Evolutionary conservation across 345 rosid genomes (phyloP).

Genomic region (Dimocarpus longan): DNA sequence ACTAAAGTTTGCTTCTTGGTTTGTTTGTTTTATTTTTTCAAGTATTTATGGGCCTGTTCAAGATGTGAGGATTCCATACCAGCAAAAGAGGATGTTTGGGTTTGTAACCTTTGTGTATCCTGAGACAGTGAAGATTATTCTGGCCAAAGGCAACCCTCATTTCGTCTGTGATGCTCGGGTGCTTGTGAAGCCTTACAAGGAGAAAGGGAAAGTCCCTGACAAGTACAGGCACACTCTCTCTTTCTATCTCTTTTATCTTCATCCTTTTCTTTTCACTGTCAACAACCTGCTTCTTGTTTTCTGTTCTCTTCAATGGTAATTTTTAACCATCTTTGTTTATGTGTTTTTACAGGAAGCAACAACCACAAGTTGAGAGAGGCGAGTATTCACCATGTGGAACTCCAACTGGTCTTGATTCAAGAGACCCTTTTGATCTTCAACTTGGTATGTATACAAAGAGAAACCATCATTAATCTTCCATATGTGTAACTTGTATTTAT

Average conservation of each 20-base stretch:
- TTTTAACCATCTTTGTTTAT: background rate
- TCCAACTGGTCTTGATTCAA: conserved; percentile 84
- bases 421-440: conserved; percentile 57
- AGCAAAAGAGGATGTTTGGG: conserved; percentile 97
- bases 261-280: background rate
- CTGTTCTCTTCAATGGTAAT: background rate
- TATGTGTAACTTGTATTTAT: background rate
- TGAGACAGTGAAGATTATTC: conserved; percentile 86
- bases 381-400: conserved; percentile 68
- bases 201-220: conserved; percentile 93
- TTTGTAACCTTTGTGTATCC: conserved; percentile 86
- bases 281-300: background rate
- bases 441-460: conserved; percentile 41
- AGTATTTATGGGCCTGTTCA: conserved; percentile 93
- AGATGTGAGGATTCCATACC: conserved; percentile 94
- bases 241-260: background rate
- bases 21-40: conserved; percentile 17
- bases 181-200: conserved; percentile 94
- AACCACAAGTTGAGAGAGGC: conserved; percentile 52
- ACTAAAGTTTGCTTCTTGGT: background rate
- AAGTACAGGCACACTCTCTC: conserved; percentile 62
- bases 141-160: conserved; percentile 93
- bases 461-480: no score
- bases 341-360: conserved; percentile 46
- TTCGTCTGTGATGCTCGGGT: conserved; percentile 92